These are phyloP conservation scores for Metschnikowia aberdeeniae DNA, from an alignment of 805 yeast genomes.

Conservation along the genomic window DNA sequence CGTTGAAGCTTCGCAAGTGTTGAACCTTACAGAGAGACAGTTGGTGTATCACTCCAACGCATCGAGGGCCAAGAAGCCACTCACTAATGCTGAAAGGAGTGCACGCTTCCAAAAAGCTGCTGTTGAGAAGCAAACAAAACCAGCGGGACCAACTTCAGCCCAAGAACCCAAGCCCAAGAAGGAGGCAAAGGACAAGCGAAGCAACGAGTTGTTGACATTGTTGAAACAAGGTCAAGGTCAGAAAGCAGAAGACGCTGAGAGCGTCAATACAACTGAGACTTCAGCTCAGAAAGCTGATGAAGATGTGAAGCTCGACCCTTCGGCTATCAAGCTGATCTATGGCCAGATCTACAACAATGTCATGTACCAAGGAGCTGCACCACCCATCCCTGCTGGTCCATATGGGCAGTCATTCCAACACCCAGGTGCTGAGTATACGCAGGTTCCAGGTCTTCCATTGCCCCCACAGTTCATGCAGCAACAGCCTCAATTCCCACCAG, in stretches of 20 bases:
- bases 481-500: constrained; percentile 14
- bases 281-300: constrained; percentile 7
- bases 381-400: constrained; percentile 8
- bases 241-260: constrained; percentile 15
- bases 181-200: constrained; percentile 23
- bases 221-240: constrained; percentile 20
- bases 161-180: constrained; percentile 7
- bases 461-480: constrained; percentile 33
- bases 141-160: too few species aligned
- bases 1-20: constrained; percentile 73
- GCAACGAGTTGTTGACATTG: constrained; percentile 30
- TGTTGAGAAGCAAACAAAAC: background rate
- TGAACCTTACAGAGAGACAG: constrained; percentile 74
- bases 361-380: constrained; percentile 34
- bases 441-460: constrained; percentile 35
- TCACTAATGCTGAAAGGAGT: constrained; percentile 20
- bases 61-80: constrained; percentile 38
- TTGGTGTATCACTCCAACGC: constrained; percentile 72
- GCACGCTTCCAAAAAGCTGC: constrained; percentile 10
- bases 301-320: constrained; percentile 18
- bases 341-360: constrained; percentile 42
- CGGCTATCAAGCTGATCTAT: constrained; percentile 39
- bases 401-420: background rate
- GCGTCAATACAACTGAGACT: background rate
- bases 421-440: constrained; percentile 18